Conservation (phyloP, 768 basidiomycete genomes). For the Ephemerocybe angulata region DNA sequence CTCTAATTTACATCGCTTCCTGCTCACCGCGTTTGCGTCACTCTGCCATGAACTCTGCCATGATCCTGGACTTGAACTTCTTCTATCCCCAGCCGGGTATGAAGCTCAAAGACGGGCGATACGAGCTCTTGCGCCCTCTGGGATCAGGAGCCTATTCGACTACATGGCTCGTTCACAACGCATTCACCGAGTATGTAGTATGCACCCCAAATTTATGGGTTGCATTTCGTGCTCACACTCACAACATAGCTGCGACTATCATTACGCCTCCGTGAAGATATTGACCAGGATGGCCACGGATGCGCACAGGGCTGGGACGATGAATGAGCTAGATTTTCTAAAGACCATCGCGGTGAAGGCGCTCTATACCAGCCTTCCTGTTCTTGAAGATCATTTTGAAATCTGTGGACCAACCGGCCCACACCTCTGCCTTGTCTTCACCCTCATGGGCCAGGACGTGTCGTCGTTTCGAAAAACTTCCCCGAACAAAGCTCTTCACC, state of each 20-base stretch:
- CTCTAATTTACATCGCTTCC: too few relatives aligned
- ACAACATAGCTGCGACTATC: neutral
- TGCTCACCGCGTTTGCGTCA: neutral
- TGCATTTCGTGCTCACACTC: neutral
- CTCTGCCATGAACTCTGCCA: neutral
- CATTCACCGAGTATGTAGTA: neutral
- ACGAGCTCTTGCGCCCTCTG: neutral
- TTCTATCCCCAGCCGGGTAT: neutral
- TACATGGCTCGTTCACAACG: neutral
- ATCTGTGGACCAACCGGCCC: constrained; percentile 5
- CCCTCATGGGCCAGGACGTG: constrained; percentile 6
- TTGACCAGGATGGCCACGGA: neutral
- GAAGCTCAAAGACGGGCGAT: neutral
- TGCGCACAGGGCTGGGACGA: neutral
- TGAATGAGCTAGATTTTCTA: neutral
- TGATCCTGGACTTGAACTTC: neutral
- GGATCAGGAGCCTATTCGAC: neutral
- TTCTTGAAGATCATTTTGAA: constrained; percentile 1
- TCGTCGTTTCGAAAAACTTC: constrained; percentile 5
- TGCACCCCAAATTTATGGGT: neutral
- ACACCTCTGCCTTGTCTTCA: constrained; percentile 10
- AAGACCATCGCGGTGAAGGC: neutral
- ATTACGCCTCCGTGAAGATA: neutral
- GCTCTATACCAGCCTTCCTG: neutral
- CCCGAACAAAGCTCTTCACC: constrained; percentile 3